These are phyloP conservation scores for Xanthoceras sorbifolium DNA, from an alignment of 345 rosid genomes.

Conservation along the genomic window DNA sequence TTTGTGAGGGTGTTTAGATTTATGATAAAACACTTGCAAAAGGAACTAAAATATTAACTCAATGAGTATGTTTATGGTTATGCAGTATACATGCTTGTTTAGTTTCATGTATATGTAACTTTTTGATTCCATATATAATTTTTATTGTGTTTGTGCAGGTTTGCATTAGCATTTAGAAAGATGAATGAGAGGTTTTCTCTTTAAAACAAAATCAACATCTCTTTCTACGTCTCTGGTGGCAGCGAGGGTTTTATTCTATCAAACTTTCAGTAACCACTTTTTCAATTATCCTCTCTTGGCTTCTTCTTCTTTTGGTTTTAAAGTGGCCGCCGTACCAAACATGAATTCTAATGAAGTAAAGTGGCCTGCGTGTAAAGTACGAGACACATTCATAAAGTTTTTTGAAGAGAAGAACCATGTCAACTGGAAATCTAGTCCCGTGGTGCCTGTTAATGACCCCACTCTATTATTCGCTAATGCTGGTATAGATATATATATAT, in stretches of 20 bases:
- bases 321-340: neutral
- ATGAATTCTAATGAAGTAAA: conserved; percentile 15
- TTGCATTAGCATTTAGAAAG: neutral
- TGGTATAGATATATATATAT: conserved; percentile 43
- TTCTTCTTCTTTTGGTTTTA: conserved; percentile 2
- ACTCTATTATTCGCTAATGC: conserved; percentile 95
- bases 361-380: conserved; percentile 77
- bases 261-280: neutral
- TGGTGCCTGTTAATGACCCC: conserved; percentile 89
- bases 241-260: neutral
- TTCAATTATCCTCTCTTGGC: neutral
- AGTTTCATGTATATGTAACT: neutral
- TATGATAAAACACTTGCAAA: too few species aligned
- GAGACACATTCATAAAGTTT: conserved; percentile 75
- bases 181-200: neutral
- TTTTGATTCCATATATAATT: neutral
- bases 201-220: conserved; percentile 6
- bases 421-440: conserved; percentile 89
- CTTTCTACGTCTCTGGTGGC: conserved; percentile 5
- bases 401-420: conserved; percentile 68
- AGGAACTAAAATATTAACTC: too few species aligned
- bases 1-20: too few species aligned
- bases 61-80: neutral
- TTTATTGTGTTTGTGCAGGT: neutral
- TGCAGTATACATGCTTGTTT: neutral